Base-by-base conservation (phyloP, 2,329 filamentous ascomycete genomes). In the Hypoxylon sp. region DNA sequence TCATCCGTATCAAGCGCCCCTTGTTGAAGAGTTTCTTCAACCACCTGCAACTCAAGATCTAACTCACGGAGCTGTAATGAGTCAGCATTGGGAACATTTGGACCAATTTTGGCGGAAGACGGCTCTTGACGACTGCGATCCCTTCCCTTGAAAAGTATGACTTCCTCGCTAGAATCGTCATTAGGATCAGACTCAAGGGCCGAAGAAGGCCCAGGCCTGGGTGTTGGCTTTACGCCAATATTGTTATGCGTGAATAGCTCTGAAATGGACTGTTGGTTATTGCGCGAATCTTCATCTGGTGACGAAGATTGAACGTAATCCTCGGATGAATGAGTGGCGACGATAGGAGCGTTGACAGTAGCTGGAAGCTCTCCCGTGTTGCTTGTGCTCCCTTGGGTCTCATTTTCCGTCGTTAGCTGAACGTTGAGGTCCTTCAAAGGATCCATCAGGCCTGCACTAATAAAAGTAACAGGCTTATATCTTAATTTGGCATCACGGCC, bases 121-220 rank as follows among this genome's bases (percentile, higher is more conserved):
- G 60, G 61, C 22, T 73, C 75, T 10, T 64, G 73, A 51, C 61
- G 61, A 74, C 77, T 76, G 64, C 63, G 70, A 61, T 81, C 80
- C 60, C 89, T 84, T 42, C 89, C 89, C 64, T 83, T 86, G 76
- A 92, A 93, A 0, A 93, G 75, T 51, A 94, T 89, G 4, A 93
- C 82, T 71, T 97, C 93, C 53, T 92, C 92, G 74, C 90, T 92
- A 0, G 91, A 92, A 70, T 89, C 85, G 0, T 85, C 86, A 4
- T 68, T 73, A 3, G 70, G 67, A 35, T 72, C 71, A 6, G 77
- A 73, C 2, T 72, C 66, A 11, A 61, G 69, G 33, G 51, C 70
- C 44, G 57, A 61, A 14, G 71, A 53, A 10, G 54, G 50, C 33
- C 42, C 8, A 17, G 46, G 49, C 6, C 64, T 59, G 2, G 59